These are phyloP conservation scores for Zopfia rhizophila DNA, from an alignment of 2,329 filamentous ascomycete species.

Conservation along the genomic window DNA sequence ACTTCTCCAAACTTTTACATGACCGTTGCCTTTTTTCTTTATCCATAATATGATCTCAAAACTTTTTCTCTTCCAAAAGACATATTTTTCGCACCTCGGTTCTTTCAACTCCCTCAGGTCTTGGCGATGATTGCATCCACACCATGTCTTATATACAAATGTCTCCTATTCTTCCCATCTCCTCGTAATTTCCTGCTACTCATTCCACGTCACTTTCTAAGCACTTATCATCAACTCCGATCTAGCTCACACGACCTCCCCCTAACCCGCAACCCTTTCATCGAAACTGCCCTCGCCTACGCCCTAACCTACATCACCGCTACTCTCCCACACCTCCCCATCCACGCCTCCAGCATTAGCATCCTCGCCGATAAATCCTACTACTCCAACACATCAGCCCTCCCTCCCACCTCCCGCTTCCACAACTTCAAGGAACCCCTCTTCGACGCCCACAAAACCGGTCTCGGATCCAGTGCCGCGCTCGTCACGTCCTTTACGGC, in stretches of 20 bases:
- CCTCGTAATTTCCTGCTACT: slow-evolving; percentile 10
- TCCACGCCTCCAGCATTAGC: slow-evolving; percentile 78
- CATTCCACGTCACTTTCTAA: slow-evolving; percentile 11
- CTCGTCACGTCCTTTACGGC: slow-evolving; percentile 89
- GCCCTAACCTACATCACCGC: slow-evolving; percentile 81
- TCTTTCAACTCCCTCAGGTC: slow-evolving; percentile 3
- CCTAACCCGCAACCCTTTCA: slow-evolving; percentile 79
- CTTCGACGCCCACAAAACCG: slow-evolving; percentile 88
- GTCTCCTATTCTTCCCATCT: slow-evolving; percentile 5
- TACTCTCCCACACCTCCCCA: slow-evolving; percentile 60
- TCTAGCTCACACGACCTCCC: slow-evolving; percentile 48
- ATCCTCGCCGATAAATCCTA: slow-evolving; percentile 97
- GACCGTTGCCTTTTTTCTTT: not conserved
- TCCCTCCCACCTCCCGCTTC: slow-evolving; percentile 67
- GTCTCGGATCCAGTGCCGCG: slow-evolving; percentile 92
- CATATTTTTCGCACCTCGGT: not conserved
- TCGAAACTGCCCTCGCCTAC: slow-evolving; percentile 91
- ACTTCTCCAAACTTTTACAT: not conserved
- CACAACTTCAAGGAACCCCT: slow-evolving; percentile 81
- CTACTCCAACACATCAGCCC: slow-evolving; percentile 71
- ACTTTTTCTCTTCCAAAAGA: not conserved
- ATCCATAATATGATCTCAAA: slow-evolving; percentile 1
- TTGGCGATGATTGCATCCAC: slow-evolving; percentile 15
- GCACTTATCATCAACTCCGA: not conserved
- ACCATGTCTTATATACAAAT: not conserved